phyloP scores from a whole-genome alignment of 352 stramenopile species.

The Phytophthora pluvialis region DNA sequence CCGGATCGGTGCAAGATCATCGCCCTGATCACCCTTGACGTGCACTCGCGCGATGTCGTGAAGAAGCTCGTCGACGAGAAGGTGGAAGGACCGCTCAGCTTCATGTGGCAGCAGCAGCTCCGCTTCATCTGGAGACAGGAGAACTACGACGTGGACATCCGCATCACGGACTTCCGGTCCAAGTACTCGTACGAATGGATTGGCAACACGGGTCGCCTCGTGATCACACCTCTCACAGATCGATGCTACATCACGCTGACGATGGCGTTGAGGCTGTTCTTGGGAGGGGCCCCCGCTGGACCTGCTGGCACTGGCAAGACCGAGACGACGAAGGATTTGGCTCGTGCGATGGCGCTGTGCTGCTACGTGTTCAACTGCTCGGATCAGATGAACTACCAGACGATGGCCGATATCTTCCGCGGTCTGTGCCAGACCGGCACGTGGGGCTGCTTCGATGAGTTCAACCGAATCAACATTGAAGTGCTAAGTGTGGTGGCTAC shows the following conservation, averaged over 20 bases:
- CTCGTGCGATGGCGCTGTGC: constrained; percentile 83
- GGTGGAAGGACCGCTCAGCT: constrained; percentile 87
- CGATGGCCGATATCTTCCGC: constrained; percentile 90
- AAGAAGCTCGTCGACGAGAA: constrained; percentile 90
- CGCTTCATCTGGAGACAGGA: constrained; percentile 93
- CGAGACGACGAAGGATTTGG: constrained; percentile 88
- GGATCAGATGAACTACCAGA: constrained; percentile 92
- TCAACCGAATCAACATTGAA: constrained; percentile 91
- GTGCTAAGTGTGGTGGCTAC: constrained; percentile 87
- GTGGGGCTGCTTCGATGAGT: constrained; percentile 91
- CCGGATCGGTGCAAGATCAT: constrained; percentile 95
- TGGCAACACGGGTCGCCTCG: constrained; percentile 90
- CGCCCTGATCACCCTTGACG: constrained; percentile 96
- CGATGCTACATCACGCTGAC: constrained; percentile 98
- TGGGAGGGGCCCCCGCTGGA: constrained; percentile 94
- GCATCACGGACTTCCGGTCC: constrained; percentile 96
- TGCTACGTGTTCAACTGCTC: constrained; percentile 93
- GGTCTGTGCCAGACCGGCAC: constrained; percentile 85
- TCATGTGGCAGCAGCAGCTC: constrained; percentile 90
- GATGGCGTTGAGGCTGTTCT: constrained; percentile 95
- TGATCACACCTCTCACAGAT: constrained; percentile 97
- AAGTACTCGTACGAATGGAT: constrained; percentile 94
- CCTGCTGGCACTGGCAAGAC: constrained; percentile 93
- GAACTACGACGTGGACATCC: constrained; percentile 96
- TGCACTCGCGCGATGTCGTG: constrained; percentile 95